Evolutionary conservation across 2,329 filamentous ascomycete species (phyloP).

Genomic region (Penicillium sp.): DNA sequence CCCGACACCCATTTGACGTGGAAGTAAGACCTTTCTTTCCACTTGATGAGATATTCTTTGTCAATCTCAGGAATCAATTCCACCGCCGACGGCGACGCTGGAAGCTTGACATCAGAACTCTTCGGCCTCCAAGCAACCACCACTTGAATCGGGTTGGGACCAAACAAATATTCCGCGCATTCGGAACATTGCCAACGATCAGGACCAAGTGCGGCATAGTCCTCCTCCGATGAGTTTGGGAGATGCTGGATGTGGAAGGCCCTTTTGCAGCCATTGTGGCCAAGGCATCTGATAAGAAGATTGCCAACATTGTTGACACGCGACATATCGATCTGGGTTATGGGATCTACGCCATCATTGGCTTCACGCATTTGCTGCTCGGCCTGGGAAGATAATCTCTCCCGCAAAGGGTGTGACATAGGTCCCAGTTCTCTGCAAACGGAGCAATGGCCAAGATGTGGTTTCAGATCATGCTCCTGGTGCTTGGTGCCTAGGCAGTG

Average conservation of each 20-base stretch:
- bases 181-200: slow-evolving; percentile 86
- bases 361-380: slow-evolving; percentile 79
- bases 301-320: slow-evolving; percentile 72
- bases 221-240: slow-evolving; percentile 43
- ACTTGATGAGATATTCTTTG: slow-evolving; percentile 92
- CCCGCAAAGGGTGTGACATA: slow-evolving; percentile 71
- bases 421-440: slow-evolving; percentile 62
- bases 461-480: slow-evolving; percentile 65
- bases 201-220: slow-evolving; percentile 45
- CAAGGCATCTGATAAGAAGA: slow-evolving; percentile 73
- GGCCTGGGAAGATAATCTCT: slow-evolving; percentile 67
- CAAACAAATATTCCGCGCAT: slow-evolving; percentile 62
- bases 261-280: slow-evolving; percentile 60
- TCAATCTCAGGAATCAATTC: slow-evolving; percentile 65
- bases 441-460: slow-evolving; percentile 68
- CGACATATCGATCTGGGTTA: slow-evolving; percentile 58
- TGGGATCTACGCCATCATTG: slow-evolving; percentile 74
- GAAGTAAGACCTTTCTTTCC: slow-evolving; percentile 75
- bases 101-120: slow-evolving; percentile 53
- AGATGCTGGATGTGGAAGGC: slow-evolving; percentile 84
- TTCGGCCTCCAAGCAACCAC: slow-evolving; percentile 84
- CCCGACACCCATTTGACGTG: slow-evolving; percentile 84
- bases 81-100: slow-evolving; percentile 31
- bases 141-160: slow-evolving; percentile 58
- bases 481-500: slow-evolving; percentile 67